Evolutionary conservation across 176 grass and related monocot species (phyloP), one percentile per base, ranked within the genome.

Genomic region (Oryza glaberrima): DNA sequence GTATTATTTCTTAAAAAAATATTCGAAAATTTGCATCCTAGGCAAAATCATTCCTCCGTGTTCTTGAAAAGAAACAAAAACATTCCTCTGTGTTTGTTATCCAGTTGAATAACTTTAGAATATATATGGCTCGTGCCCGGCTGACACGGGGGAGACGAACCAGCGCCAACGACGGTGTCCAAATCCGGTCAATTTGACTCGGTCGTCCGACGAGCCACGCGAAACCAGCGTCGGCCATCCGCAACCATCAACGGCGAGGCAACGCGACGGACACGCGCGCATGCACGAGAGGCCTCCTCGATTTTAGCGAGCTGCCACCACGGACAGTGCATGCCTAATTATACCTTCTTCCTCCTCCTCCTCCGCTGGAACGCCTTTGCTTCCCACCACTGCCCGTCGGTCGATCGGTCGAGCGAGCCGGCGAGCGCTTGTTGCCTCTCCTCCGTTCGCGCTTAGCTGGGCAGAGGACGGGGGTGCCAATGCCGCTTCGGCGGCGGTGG

Each of bases 271-370:
- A 28, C 78, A 72, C 56, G 54, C 25, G 49, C 66, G 8, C 38
- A 16, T 14, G 56, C 38, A 16, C 10, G 56, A 41, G 81, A 71
- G 38, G 38, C 30, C 47, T 75, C 88, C 68, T 74, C 70, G 51
- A 86, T 30, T 91, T 64, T 82, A 89, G 86, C 83, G 54, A 78
- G 77, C 46, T 73, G 45, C 56, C 76, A 72, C 56, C 76, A 72
- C 73, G 75, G 78, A 87, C 56, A 11, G 26, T 79, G 88, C 77
- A 73, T 79, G 78, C 72, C 85, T 88, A 94, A 89, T 91, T 90
- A 85, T 83, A 80, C 89, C 88, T 86, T 76, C 48, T 38, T 16
- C 17, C 78, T 14, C 58, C 36, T 73, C 86, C 20, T 89, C 88
- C 86, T 36, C 83, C 52, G 49, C 83, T 51, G 83, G 86, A 92